Evolutionary conservation across 2,329 filamentous ascomycete genomes (phyloP).

Genomic region (Cordyceps fumosorosea): DNA sequence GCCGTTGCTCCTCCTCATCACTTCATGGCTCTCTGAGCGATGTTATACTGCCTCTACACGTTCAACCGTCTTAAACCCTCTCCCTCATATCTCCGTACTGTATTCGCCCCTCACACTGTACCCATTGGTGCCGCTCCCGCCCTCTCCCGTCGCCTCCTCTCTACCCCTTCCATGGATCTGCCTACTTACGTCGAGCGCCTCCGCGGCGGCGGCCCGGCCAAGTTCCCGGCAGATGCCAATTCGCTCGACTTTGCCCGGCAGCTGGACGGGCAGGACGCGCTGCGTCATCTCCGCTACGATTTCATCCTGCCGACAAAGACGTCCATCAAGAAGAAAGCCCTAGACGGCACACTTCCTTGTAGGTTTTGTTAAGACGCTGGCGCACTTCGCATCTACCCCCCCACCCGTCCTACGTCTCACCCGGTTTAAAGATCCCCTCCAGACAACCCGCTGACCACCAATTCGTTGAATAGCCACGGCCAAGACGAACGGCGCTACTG

Average conservation of each 20-base stretch:
- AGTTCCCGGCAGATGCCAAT: conserved; percentile 43
- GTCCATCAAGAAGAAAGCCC: conserved; percentile 59
- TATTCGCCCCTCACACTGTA: background rate
- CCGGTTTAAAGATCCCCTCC: too few relatives aligned
- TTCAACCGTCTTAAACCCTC: background rate
- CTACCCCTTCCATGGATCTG: conserved; percentile 30
- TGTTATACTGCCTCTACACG: background rate
- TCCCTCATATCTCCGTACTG: background rate
- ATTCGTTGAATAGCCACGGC: background rate
- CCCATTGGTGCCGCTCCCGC: background rate
- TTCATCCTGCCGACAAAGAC: conserved; percentile 72
- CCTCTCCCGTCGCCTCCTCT: background rate
- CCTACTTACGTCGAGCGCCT: conserved; percentile 32
- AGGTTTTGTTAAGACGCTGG: background rate
- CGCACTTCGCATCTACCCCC: background rate
- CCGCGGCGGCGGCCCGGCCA: conserved; percentile 32
- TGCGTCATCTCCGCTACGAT: conserved; percentile 56
- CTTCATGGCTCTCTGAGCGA: background rate
- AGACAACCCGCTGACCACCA: background rate
- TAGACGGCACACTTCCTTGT: conserved; percentile 41
- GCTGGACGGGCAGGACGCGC: conserved; percentile 55
- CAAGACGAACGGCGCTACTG: conserved; percentile 18
- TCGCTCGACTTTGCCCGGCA: conserved; percentile 40
- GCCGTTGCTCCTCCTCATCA: background rate
- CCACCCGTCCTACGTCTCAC: background rate